phyloP scores from a whole-genome alignment of 306 rosid genomes.

The Leucaena leucocephala region DNA sequence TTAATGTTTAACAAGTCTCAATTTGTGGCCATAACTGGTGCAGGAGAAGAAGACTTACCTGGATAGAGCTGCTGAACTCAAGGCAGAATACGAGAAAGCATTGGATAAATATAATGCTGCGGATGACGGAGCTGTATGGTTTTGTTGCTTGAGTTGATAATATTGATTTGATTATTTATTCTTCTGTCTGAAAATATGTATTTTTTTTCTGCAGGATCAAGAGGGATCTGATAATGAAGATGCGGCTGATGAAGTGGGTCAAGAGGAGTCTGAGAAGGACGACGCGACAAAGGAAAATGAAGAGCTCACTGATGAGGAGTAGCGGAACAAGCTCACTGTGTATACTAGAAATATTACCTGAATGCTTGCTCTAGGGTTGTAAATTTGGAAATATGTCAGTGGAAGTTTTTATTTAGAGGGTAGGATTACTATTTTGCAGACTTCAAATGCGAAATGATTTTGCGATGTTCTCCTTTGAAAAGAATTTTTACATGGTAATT shows the following conservation, averaged over 20 bases:
- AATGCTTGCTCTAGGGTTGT: constrained; percentile 33
- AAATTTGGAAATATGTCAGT: constrained; percentile 34
- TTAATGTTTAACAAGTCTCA: neutral
- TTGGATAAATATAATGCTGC: constrained; percentile 46
- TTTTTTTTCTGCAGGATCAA: constrained; percentile 48
- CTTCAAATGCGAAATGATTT: constrained; percentile 20
- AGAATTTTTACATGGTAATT: neutral
- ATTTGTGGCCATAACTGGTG: neutral
- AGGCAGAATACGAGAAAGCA: constrained; percentile 65
- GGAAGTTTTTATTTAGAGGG: constrained; percentile 4
- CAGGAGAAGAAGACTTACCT: constrained; percentile 82
- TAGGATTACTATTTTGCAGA: neutral
- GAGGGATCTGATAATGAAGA: constrained; percentile 56
- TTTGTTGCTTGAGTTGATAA: neutral
- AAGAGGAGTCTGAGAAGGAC: constrained; percentile 55
- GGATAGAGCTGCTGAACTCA: constrained; percentile 74
- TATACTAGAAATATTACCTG: neutral
- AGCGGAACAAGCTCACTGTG: constrained; percentile 9
- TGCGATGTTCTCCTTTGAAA: neutral
- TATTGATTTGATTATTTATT: neutral
- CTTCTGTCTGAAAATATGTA: neutral
- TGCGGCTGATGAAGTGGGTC: constrained; percentile 37
- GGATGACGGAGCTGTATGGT: constrained; percentile 53
- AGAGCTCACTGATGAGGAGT: constrained; percentile 50
- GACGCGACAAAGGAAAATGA: constrained; percentile 24